Evolutionary conservation across 305 asterid genomes (phyloP), one percentile per base, ranked within the genome.

Genomic region (Caryopteris hybrid): DNA sequence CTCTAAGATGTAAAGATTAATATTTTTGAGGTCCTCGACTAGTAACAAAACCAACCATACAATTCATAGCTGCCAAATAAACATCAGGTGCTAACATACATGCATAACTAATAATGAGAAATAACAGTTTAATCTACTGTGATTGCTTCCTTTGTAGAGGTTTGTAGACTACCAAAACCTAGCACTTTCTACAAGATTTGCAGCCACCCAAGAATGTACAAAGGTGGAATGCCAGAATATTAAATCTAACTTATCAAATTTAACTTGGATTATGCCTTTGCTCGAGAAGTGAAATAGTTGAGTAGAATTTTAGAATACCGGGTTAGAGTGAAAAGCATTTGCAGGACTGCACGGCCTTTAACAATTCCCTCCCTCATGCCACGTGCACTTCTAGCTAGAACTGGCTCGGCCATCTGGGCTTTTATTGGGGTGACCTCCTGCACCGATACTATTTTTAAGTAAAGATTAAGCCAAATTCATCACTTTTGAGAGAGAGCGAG

Each of bases 331-430:
- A 88, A 85, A 58, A 90, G 43, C 78, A 78, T 85, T 79, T 83
- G 89, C 61, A 92, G 27, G 57, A 67, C 58, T 29, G 80, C 73
- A 46, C 93, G 95, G 5, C 96, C 89, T 72, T 84, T 88, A 48
- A 86, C 88, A 23, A 92, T 85, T 48, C 89, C 91, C 55, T 83
- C 90, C 82, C 83, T 85, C 43, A 78, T 31, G 54, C 81, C 67
- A 45, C 91, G 84, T 27, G 86, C 91, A 20, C 76, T 77, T 77
- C 83, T 85, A 79, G 97, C 97, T 69, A 88, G 66, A 68, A 61
- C 77, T 11, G 88, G 92, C 50, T 68, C 86, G 29, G 73, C 42
- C 62, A 42, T 77, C 74, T 70, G 78, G 61, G 72, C 48, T 76
- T 56, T 77, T 59, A 14, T 75, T 68, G 81, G 92, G 74, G 73